A percentile compares a stretch with the other conserved stretches of the same genome.
Evolutionary conservation across 371 early-diverging fungal species (phyloP).

Genomic region (Mucor irregularis): DNA sequence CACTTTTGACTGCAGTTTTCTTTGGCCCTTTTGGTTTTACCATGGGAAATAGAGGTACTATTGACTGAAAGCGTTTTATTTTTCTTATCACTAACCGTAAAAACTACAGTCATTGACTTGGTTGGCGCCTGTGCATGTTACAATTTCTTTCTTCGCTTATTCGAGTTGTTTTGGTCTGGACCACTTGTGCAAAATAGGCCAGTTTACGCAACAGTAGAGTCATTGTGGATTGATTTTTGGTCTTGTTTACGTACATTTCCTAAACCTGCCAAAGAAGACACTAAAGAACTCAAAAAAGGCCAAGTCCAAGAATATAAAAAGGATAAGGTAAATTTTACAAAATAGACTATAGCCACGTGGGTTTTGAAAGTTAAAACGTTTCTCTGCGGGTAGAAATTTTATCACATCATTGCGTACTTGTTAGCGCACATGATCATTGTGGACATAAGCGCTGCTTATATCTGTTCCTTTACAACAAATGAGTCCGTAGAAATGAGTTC

Average conservation of each 20-base stretch:
- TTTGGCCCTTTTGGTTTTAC: conserved; percentile 30
- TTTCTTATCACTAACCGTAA: not conserved
- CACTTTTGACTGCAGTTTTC: conserved; percentile 26
- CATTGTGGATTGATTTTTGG: conserved; percentile 38
- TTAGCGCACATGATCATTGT: conserved; percentile 9
- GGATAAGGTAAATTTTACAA: conserved; percentile 27
- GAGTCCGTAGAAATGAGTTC: conserved; percentile 17
- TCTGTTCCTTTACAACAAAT: conserved; percentile 20
- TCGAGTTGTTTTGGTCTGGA: conserved; percentile 34
- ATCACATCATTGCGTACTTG: conserved; percentile 29
- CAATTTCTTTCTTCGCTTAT: conserved; percentile 31
- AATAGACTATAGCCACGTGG: no score
- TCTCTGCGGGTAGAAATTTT: conserved; percentile 30
- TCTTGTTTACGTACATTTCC: conserved; percentile 39
- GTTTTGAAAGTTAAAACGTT: no score
- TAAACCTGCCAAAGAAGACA: conserved; percentile 22
- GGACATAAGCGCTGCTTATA: conserved; percentile 31
- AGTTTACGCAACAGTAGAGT: conserved; percentile 24
- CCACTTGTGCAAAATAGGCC: conserved; percentile 31
- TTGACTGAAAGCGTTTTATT: conserved; percentile 12
- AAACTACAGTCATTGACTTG: conserved; percentile 27
- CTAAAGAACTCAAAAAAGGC: conserved; percentile 21
- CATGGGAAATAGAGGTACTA: conserved; percentile 24
- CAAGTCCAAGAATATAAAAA: conserved; percentile 23
- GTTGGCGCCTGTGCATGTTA: conserved; percentile 14